Base-by-base conservation (phyloP, 495 filamentous ascomycete species). In the Daldinia bambusicola region DNA sequence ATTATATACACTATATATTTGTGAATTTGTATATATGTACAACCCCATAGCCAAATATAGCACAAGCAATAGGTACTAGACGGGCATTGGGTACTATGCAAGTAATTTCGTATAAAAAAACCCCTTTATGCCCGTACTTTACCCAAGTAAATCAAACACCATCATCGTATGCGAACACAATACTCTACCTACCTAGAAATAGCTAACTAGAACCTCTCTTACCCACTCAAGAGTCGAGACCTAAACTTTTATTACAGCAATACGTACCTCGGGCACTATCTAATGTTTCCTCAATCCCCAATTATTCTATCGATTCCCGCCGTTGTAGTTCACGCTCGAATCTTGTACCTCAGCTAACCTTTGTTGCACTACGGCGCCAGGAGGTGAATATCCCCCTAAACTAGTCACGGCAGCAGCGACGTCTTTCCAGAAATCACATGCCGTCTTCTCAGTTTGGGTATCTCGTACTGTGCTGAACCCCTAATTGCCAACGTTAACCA, bases 61-160 rank as follows among this genome's bases (percentile, higher is more conserved):
- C 43, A 48, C 43, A 12, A 22, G 43, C 13, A n/a, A n/a, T n/a
- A n/a, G n/a, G n/a, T n/a, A 41, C 38, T 41, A 48, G 12, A 18
- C n/a, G n/a, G 43, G 43, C 20, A 48, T 16, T 16, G 43, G 43
- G 43, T 48, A 20, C 18, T 48, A 48, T 48, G 43, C 43, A 48
- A 48, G 43, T 48, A 48, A 48, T 48, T 48, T 48, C 43, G 26
- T 26, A 26, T 26, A 26, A 36, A 22, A 20, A 20, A 3, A 48
- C n/a, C n/a, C n/a, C n/a, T 48, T 48, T 48, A 48, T 48, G 16
- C 43, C 43, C 20, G 4, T 48, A 20, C 9, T 48, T 48, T 48
- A 48, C 20, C 43, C 43, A 48, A 48, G 43, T 48, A 22, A 22
- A 48, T 22, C 43, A 48, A 48, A 48, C 43, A 48, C 18, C 43